These are phyloP conservation scores for Boletus reticuloceps DNA, from an alignment of 768 basidiomycete genomes.

Conservation along the genomic window DNA sequence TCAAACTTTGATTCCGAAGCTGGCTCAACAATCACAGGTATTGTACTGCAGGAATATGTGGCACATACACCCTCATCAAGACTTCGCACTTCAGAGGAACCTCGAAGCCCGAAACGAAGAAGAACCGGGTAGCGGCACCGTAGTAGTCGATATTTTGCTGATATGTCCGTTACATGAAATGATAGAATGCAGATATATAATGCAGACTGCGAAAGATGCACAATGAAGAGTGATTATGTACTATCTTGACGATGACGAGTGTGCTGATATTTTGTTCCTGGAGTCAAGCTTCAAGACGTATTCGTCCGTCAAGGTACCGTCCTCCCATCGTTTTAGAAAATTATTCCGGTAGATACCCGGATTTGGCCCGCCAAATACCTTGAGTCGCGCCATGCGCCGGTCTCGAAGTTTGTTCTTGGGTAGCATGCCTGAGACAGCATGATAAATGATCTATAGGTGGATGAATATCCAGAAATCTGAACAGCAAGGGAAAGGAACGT, in stretches of 20 bases:
- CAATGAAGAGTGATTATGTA: not conserved
- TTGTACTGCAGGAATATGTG: conserved; percentile 68
- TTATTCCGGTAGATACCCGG: conserved; percentile 78
- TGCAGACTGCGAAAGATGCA: not conserved
- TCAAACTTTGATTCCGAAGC: not conserved
- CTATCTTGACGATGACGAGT: not conserved
- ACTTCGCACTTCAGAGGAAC: not conserved
- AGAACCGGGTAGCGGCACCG: not conserved
- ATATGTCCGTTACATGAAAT: not conserved
- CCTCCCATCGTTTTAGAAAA: conserved; percentile 80
- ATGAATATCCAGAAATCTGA: not conserved
- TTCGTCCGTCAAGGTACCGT: conserved; percentile 60
- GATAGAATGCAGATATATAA: conserved; percentile 6
- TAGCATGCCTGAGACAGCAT: conserved; percentile 97
- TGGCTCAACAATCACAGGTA: conserved; percentile 39
- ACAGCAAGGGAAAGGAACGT: conserved; percentile 25
- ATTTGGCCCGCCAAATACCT: conserved; percentile 80
- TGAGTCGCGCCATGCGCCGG: conserved; percentile 79
- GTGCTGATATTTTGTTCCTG: conserved; percentile 15
- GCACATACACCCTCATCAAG: conserved; percentile 28
- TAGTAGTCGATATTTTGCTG: not conserved
- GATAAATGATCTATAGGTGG: conserved; percentile 75
- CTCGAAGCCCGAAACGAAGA: conserved; percentile 4
- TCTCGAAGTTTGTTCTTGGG: conserved; percentile 97
- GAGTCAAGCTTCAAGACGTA: conserved; percentile 27